Evolutionary conservation across 768 basidiomycete genomes (phyloP).

Genomic region (Tricholoma furcatifolium): DNA sequence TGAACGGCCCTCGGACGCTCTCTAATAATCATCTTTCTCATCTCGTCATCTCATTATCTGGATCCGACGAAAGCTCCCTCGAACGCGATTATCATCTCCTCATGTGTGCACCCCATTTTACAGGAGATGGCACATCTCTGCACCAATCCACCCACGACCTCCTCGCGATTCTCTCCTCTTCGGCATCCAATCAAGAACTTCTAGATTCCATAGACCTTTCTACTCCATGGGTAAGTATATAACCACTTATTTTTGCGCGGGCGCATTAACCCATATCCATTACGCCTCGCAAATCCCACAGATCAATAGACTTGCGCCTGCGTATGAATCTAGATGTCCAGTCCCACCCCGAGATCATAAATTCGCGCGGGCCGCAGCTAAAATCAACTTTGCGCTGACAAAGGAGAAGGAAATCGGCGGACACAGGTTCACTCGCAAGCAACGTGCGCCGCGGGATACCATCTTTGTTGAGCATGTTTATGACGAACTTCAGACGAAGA

Average conservation of each 20-base stretch:
- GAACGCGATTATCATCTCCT: conserved; percentile 38
- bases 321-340: conserved; percentile 25
- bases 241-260: not conserved
- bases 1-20: conserved; percentile 61
- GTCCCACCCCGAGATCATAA: conserved; percentile 11
- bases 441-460: conserved; percentile 33
- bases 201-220: conserved; percentile 12
- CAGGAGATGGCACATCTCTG: conserved; percentile 68
- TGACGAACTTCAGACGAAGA: conserved; percentile 31
- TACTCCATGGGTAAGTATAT: conserved; percentile 19
- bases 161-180: conserved; percentile 37
- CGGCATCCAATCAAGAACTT: conserved; percentile 21
- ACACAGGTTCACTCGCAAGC: conserved; percentile 46
- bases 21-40: conserved; percentile 50
- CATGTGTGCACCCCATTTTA: conserved; percentile 62
- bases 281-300: not conserved
- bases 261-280: not conserved
- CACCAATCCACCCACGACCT: conserved; percentile 68
- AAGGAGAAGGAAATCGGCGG: conserved; percentile 55
- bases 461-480: conserved; percentile 31
- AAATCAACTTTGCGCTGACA: conserved; percentile 46
- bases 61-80: conserved; percentile 1
- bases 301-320: conserved; percentile 21
- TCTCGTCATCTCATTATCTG: conserved; percentile 32
- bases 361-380: conserved; percentile 36